Evolutionary conservation across 768 basidiomycete species (phyloP).

Genomic region (Kwoniella dejecticola): DNA sequence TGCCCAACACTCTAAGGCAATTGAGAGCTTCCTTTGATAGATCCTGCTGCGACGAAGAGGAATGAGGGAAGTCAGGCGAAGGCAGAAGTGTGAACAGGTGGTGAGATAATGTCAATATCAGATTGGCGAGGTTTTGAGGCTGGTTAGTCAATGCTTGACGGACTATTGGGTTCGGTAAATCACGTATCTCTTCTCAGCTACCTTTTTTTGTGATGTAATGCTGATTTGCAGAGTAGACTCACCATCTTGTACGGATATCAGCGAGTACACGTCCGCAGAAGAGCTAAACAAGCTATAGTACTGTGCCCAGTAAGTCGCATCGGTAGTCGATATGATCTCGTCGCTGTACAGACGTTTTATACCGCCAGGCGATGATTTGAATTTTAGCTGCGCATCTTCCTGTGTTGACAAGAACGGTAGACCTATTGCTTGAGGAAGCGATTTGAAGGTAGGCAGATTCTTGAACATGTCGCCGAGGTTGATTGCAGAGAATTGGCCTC

Average conservation of each 20-base stretch:
- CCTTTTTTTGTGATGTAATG: not conserved
- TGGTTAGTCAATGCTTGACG: constrained; percentile 77
- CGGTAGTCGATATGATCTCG: constrained; percentile 73
- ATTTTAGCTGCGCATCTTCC: constrained; percentile 86
- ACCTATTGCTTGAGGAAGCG: constrained; percentile 50
- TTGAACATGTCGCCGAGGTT: constrained; percentile 34
- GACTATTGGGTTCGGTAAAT: constrained; percentile 65
- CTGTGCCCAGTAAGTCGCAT: constrained; percentile 84
- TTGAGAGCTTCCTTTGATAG: constrained; percentile 82
- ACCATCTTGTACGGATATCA: constrained; percentile 84
- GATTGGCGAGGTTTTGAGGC: constrained; percentile 82
- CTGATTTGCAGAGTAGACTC: constrained; percentile 49
- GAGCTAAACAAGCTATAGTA: constrained; percentile 85
- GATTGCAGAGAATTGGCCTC: too few relatives aligned
- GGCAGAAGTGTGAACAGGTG: constrained; percentile 51
- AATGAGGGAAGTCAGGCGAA: constrained; percentile 41
- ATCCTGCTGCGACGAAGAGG: constrained; percentile 73
- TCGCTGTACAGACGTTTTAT: constrained; percentile 72
- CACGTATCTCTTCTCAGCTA: constrained; percentile 18
- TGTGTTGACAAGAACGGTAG: constrained; percentile 52
- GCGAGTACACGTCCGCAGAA: constrained; percentile 84
- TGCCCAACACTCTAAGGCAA: constrained; percentile 83
- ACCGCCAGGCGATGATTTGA: constrained; percentile 78
- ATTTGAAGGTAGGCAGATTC: constrained; percentile 49
- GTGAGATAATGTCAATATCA: constrained; percentile 68